Percentiles rank a stretch among this genome's conserved stretches.
Conservation (phyloP, 208 protist genomes). For the Wallacemonas sp. region DNA sequence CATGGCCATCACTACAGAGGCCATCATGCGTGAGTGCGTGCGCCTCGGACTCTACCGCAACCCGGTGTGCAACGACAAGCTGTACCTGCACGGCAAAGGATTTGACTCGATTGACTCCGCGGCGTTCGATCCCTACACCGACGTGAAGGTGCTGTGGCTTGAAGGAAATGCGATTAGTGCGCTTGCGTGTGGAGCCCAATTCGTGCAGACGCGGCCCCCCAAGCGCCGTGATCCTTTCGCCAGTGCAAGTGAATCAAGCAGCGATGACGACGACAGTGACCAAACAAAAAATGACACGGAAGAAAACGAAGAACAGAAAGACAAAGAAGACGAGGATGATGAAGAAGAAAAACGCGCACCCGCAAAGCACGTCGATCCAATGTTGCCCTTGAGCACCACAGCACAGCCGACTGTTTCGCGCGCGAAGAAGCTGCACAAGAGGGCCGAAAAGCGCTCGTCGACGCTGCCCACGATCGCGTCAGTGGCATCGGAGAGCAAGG, state of each 20-base stretch:
- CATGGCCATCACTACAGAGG: conserved; percentile 66
- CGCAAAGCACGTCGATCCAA: conserved; percentile 30
- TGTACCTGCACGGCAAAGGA: conserved; percentile 94
- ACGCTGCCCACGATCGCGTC: conserved; percentile 16
- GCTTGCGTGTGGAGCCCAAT: conserved; percentile 60
- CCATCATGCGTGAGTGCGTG: conserved; percentile 87
- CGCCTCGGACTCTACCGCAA: conserved; percentile 88
- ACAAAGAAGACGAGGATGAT: neutral
- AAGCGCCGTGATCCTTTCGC: conserved; percentile 25
- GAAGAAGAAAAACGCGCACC: neutral
- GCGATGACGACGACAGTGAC: too few relatives aligned
- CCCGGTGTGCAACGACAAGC: conserved; percentile 92
- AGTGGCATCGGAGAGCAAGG: conserved; percentile 31
- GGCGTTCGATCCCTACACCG: conserved; percentile 83
- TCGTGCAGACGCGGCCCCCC: conserved; percentile 42
- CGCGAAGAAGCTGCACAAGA: conserved; percentile 8
- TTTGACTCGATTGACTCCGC: conserved; percentile 80
- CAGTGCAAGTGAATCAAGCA: conserved; percentile 6
- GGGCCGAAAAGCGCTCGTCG: neutral
- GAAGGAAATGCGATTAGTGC: conserved; percentile 86
- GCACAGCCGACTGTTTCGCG: neutral
- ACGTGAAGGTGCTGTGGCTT: conserved; percentile 93
- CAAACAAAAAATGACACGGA: conserved; percentile 15
- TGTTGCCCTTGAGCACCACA: conserved; percentile 17
- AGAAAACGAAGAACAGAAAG: conserved; percentile 11